phyloP scores from a whole-genome alignment of 305 asterid genomes.

The Salvia sclarea region DNA sequence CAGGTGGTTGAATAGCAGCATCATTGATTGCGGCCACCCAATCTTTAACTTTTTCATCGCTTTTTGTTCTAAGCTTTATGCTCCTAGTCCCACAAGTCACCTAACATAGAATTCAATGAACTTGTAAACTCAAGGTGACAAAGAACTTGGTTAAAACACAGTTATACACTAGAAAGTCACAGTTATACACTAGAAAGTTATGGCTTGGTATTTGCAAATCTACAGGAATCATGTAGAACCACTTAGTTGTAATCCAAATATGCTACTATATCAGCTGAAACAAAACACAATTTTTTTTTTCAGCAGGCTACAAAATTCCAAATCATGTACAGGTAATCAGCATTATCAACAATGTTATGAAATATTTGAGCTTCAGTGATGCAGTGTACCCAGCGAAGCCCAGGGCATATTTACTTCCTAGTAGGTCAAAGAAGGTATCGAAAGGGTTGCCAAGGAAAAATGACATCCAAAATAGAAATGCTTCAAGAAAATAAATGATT shows the following conservation, averaged over 20 bases:
- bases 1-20: constrained; percentile 96
- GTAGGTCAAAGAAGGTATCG: constrained; percentile 16
- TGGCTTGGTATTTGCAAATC: constrained; percentile 9
- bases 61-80: constrained; percentile 81
- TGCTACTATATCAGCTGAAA: neutral
- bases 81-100: constrained; percentile 92
- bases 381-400: constrained; percentile 17
- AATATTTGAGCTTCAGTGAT: constrained; percentile 26
- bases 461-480: constrained; percentile 29
- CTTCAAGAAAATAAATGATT: constrained; percentile 19
- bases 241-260: constrained; percentile 16
- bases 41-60: constrained; percentile 71
- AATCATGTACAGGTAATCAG: constrained; percentile 8
- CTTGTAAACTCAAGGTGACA: neutral
- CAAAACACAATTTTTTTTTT: no score
- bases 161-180: neutral
- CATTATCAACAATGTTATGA: constrained; percentile 19
- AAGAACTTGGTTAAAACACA: constrained; percentile 12
- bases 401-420: neutral
- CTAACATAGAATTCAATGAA: constrained; percentile 42
- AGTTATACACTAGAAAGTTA: neutral
- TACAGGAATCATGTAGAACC: constrained; percentile 10
- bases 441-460: constrained; percentile 11
- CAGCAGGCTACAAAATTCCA: no score
- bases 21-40: constrained; percentile 99